Evolutionary conservation across 2,329 filamentous ascomycete genomes (phyloP), one percentile per base, ranked within the genome.

Genomic region (Pseudopithomyces chartarum): DNA sequence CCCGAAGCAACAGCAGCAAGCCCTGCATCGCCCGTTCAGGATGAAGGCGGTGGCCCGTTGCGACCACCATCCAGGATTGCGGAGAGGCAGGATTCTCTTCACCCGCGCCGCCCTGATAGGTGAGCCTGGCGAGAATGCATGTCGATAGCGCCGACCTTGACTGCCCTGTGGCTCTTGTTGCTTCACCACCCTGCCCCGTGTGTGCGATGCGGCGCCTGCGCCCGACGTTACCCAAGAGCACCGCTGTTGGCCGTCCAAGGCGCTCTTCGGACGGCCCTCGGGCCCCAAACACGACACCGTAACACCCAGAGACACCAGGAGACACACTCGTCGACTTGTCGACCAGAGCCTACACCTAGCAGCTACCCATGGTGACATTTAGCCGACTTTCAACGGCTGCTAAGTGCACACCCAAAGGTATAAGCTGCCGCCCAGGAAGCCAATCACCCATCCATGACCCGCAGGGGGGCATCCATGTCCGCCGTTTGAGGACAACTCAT

Each of bases 401-500:
- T 50, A 50, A 32, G 34, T 50, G 33, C 20, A 50, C 34, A 39
- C 46, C 33, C 6, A n/a, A 34, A 34, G 29, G n/a, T 48, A 39
- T 32, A 50, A 40, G 47, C 47, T 50, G 33, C 47, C 46, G 46
- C 46, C 20, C 11, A 19, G 1, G 34, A 39, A n/a, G 13, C 33
- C 47, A 40, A 39, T 50, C 33, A 39, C 20, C 12, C 20, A 22
- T 22, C 22, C 45, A 23, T 22, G 6, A 34, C 34, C 8, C 34
- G 22, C 47, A 50, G 23, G 47, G 34, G 5, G 8, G 34, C 33
- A 40, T 50, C 47, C 47, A 39, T 39, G 47, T 40, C n/a, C 47
- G 47, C 47, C 47, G 47, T 50, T 50, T 53, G 51, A 36, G 42
- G 47, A 50, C 47, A 50, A 50, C 47, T 50, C 47, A 50, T 40